These are phyloP conservation scores for Rhizopus microsporus DNA, from an alignment of 371 early-diverging fungal species.

Conservation along the genomic window DNA sequence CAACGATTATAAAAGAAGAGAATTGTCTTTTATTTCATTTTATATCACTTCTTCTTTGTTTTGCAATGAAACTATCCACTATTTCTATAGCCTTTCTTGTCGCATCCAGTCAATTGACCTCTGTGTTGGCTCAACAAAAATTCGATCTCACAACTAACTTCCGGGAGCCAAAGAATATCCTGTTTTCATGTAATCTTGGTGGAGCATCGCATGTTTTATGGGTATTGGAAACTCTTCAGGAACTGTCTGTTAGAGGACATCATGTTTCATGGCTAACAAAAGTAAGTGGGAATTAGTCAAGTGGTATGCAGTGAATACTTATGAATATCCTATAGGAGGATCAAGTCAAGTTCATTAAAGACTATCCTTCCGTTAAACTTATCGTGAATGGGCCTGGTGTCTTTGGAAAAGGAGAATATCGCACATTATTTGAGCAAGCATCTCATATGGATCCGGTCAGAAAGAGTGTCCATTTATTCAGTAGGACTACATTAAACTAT, in stretches of 20 bases:
- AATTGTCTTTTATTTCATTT: no score
- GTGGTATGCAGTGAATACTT: background rate
- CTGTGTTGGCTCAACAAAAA: no score
- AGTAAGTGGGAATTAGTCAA: slow-evolving; percentile 11
- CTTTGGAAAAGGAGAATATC: background rate
- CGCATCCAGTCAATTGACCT: no score
- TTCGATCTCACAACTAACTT: background rate
- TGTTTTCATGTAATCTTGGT: slow-evolving; percentile 11
- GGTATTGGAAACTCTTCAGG: slow-evolving; percentile 19
- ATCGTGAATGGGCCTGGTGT: slow-evolving; percentile 12
- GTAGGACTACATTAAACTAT: background rate
- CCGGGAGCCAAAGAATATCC: slow-evolving; percentile 16
- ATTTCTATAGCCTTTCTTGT: no score
- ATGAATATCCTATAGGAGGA: slow-evolving; percentile 1
- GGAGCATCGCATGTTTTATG: slow-evolving; percentile 23
- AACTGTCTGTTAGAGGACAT: slow-evolving; percentile 16
- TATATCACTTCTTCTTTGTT: no score
- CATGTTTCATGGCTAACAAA: slow-evolving; percentile 8
- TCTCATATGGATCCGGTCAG: background rate
- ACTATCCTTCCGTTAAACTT: slow-evolving; percentile 15
- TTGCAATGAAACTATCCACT: no score
- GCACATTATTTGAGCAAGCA: background rate
- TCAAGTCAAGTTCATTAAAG: slow-evolving; percentile 20
- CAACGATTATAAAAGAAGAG: no score
- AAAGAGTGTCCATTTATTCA: background rate